Evolutionary conservation across 1,139 yeast genomes (phyloP), one percentile per base, ranked within the genome.

Genomic region (Suhomyces wounanorum): DNA sequence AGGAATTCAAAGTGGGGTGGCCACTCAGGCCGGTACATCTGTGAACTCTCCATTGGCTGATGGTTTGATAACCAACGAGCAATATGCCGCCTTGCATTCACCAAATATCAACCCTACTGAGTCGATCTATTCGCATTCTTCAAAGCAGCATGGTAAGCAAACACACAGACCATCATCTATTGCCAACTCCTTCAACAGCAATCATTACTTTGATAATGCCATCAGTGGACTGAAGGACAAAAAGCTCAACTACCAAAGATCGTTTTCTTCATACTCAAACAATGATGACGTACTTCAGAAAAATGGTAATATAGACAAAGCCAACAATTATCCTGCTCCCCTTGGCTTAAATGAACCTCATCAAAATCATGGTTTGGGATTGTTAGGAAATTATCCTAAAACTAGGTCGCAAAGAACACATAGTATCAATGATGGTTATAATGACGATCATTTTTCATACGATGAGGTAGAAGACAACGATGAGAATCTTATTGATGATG

Each of bases 401-500:
- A 44, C 53, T 9, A 38, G 53, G 6, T 53, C 56, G 2, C 56
- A 54, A 8, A 41, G 56, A 31, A 54, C 61, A 10, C 58, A 51
- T 16, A 58, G 59, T 40, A 52, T 57, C 3, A 57, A 55, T 40
- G 62, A 59, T 36, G 55, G 51, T 5, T 59, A 57, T 30, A 55
- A 53, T 17, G 63, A 59, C 14, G 62, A 59, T 9, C 59, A 50
- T 14, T 68, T 59, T 51, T 68, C 71, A 16, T 69, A 66, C 47
- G 70, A 69, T 44, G 75, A 69, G 17, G 66, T 66, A 3, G 64
- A 60, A 17, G 62, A 57, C 31, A 70, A 66, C 3, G 75, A 66
- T 18, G 70, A 64, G 18, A 67, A 64, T 42, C 60, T 62, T 30
- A 59, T 66, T 30, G 73, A 66, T 48, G 73, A 70, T 40, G 74